Percentiles rank a stretch among this genome's conserved stretches.
Evolutionary conservation across 2,329 filamentous ascomycete genomes (phyloP).

Genomic region (Mycogone perniciosa): DNA sequence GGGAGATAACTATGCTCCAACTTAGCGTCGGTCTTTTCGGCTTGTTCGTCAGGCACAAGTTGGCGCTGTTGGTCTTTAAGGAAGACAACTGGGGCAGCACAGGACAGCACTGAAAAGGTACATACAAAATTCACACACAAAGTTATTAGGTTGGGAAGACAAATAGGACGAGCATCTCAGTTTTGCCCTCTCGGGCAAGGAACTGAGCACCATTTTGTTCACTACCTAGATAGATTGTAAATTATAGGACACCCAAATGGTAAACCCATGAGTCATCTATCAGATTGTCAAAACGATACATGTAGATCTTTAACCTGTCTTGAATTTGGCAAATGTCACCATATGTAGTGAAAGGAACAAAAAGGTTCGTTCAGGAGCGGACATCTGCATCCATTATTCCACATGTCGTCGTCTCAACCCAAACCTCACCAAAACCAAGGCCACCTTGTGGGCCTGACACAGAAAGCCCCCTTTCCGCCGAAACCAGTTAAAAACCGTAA

Average conservation of each 20-base stretch:
- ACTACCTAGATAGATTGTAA: too few relatives aligned
- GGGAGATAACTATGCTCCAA: constrained; percentile 77
- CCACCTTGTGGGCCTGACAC: neutral
- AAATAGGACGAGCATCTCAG: too few relatives aligned
- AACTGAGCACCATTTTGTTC: too few relatives aligned
- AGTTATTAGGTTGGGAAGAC: neutral
- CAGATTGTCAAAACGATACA: neutral
- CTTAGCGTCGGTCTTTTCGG: constrained; percentile 69
- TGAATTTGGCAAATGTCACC: too few relatives aligned
- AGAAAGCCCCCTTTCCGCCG: neutral
- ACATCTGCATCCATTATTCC: constrained; percentile 12
- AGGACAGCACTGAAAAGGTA: constrained; percentile 17
- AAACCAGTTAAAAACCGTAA: constrained; percentile 13
- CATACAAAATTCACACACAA: neutral
- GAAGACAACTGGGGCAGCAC: constrained; percentile 68
- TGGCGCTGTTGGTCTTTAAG: constrained; percentile 84
- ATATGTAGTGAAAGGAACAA: too few relatives aligned
- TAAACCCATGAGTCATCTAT: too few relatives aligned
- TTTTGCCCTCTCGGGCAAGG: too few relatives aligned
- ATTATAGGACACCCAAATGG: too few relatives aligned
- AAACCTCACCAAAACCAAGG: constrained; percentile 4
- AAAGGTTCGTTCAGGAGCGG: neutral
- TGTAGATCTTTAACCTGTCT: neutral
- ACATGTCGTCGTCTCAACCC: constrained; percentile 11
- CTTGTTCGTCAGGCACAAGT: constrained; percentile 75